Evolutionary conservation across 1,284 basidiomycete species (phyloP).

Genomic region (Mrakiaceae sp.): DNA sequence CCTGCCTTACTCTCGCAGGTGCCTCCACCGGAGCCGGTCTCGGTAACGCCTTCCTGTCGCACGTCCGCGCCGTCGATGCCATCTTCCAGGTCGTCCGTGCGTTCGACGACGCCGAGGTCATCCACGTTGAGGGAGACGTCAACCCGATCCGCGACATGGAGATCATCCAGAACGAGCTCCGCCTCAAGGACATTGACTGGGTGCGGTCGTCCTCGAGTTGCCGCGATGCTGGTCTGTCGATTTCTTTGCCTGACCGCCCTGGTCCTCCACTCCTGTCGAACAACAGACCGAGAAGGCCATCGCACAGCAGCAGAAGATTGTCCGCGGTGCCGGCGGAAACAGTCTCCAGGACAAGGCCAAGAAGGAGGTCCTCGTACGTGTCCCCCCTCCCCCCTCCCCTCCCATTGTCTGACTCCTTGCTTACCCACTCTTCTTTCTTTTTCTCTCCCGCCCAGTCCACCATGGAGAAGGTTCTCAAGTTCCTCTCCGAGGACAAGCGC

Average conservation of each 20-base stretch:
- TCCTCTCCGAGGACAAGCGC: conserved; percentile 68
- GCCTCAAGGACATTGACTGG: conserved; percentile 99
- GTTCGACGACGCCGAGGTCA: conserved; percentile 97
- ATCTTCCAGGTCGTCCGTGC: conserved; percentile 98
- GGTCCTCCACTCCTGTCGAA: no score
- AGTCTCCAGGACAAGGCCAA: conserved; percentile 88
- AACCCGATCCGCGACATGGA: conserved; percentile 95
- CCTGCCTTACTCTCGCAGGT: conserved; percentile 43
- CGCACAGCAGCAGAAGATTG: conserved; percentile 11
- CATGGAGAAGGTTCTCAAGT: conserved; percentile 73
- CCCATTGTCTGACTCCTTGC: conserved; percentile 15
- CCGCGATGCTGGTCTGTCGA: conserved; percentile 42
- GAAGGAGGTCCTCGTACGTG: conserved; percentile 55
- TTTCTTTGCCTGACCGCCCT: no score
- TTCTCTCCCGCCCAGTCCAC: conserved; percentile 48
- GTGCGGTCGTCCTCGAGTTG: conserved; percentile 31
- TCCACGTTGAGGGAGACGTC: conserved; percentile 97
- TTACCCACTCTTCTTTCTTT: conserved; percentile 18
- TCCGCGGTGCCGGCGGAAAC: conserved; percentile 49
- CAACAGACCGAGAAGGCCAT: conserved; percentile 11
- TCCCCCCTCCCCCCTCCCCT: not conserved
- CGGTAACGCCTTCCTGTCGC: conserved; percentile 94
- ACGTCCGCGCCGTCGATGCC: conserved; percentile 96
- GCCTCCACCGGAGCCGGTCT: conserved; percentile 97
- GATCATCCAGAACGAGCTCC: conserved; percentile 86